These are phyloP conservation scores for Hyparrhenia diplandra DNA, from an alignment of 176 grass and related monocot species.

Conservation along the genomic window DNA sequence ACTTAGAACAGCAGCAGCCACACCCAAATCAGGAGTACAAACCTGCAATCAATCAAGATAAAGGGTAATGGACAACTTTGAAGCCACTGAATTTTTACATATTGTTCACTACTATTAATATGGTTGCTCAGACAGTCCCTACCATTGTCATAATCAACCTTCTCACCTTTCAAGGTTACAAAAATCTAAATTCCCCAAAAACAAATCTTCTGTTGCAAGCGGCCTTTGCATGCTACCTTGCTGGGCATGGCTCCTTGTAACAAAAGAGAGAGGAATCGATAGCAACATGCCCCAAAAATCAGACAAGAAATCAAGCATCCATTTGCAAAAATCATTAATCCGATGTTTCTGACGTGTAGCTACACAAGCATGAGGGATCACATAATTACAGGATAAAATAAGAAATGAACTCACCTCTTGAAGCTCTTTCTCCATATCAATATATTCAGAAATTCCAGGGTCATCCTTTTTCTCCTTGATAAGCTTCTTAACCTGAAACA, in stretches of 20 bases:
- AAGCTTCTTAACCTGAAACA: slow-evolving; percentile 62
- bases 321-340: slow-evolving; percentile 23
- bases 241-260: slow-evolving; percentile 62
- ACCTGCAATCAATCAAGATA: slow-evolving; percentile 94
- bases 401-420: slow-evolving; percentile 59
- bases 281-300: slow-evolving; percentile 35
- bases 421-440: slow-evolving; percentile 95
- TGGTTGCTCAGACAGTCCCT: slow-evolving; percentile 46
- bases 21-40: slow-evolving; percentile 66
- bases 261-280: slow-evolving; percentile 57
- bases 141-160: slow-evolving; percentile 46
- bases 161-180: slow-evolving; percentile 73
- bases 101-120: slow-evolving; percentile 36
- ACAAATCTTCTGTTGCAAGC: slow-evolving; percentile 49
- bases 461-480: slow-evolving; percentile 76
- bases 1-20: slow-evolving; percentile 73
- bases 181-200: slow-evolving; percentile 57
- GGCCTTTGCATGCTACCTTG: slow-evolving; percentile 62
- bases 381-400: slow-evolving; percentile 10
- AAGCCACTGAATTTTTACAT: slow-evolving; percentile 38
- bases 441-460: slow-evolving; percentile 71
- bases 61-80: slow-evolving; percentile 74
- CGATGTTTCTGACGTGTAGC: not conserved
- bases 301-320: slow-evolving; percentile 25
- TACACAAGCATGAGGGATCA: not conserved